A percentile compares a stretch with the other conserved stretches of the same genome.
Conservation (phyloP, 2,329 filamentous ascomycete species). For the Shiraia bambusicola region DNA sequence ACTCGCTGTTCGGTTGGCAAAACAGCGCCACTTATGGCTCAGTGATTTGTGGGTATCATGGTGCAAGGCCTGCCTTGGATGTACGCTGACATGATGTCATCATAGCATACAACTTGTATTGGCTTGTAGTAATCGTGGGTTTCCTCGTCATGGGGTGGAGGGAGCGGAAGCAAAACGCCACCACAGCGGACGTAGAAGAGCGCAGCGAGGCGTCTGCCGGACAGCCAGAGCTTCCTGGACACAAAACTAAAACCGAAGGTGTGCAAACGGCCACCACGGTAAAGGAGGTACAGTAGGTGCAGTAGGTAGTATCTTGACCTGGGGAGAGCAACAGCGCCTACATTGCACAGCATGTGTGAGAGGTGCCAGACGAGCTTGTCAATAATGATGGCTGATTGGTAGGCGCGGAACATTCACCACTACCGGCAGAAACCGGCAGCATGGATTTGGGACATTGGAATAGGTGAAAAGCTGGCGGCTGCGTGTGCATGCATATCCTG, state of each 20-base stretch:
- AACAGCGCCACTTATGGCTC: constrained; percentile 88
- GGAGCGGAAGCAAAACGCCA: constrained; percentile 52
- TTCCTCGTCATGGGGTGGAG: constrained; percentile 67
- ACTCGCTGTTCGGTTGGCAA: constrained; percentile 81
- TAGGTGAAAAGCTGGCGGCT: too few relatives aligned
- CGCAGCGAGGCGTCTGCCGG: constrained; percentile 20
- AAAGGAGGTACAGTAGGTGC: constrained; percentile 13
- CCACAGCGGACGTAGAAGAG: constrained; percentile 4
- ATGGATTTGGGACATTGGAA: too few relatives aligned
- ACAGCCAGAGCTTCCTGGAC: constrained; percentile 13
- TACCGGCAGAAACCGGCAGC: too few relatives aligned
- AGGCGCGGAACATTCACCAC: too few relatives aligned
- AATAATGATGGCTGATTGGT: too few relatives aligned
- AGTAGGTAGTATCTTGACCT: background rate
- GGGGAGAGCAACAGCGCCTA: too few relatives aligned
- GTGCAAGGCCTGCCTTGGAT: too few relatives aligned
- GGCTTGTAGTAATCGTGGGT: constrained; percentile 68
- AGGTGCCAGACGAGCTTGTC: too few relatives aligned
- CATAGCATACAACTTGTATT: constrained; percentile 77
- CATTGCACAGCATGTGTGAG: too few relatives aligned
- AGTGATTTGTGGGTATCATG: constrained; percentile 57
- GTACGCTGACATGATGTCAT: too few relatives aligned
- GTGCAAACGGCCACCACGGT: constrained; percentile 14
- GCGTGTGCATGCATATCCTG: too few relatives aligned
- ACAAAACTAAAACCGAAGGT: constrained; percentile 19